Base-by-base conservation (phyloP, 148 eudicot species). In the Vaccinium macrocarpon region DNA sequence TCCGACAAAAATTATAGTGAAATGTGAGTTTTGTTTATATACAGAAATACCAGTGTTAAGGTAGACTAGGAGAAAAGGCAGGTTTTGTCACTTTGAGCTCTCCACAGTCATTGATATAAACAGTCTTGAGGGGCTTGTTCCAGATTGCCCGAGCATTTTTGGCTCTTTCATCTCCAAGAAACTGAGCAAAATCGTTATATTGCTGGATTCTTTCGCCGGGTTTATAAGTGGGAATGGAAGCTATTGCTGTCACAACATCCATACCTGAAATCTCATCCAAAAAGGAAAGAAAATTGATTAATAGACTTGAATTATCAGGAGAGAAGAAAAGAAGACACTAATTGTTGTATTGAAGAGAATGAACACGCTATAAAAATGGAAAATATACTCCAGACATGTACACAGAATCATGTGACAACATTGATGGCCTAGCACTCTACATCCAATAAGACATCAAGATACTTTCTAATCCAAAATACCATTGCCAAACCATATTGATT, bases 131-230 rank as follows among this genome's bases (percentile, higher is more conserved):
- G 16, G 99, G 99, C 71, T 86, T 91, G 79, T 97, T 88, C 99
- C 99, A 97, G 53, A 94, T 88, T 29, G 90, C 88, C 52, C 98
- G 91, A 18, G 98, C 98, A 78, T 51, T 92, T 86, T 91, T 92
- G 23, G 99, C 99, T 89, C 99, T 89, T 81, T 87, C 99, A 10
- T 97, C 99, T 76, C 99, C 99, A 35, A 97, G 29, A 81, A 95
- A 91, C 89, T 93, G 91, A 1, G 99, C 99, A 23, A 97, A 91
- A 80, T 93, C 94, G 72, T 97, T 97, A 79, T 95, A 90, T 61
- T 92, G 98, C 42, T 90, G 89, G 80, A 97, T 91, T 52, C 90
- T 90, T 84, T 97, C 95, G 0, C 78, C 93, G 53, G 99, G 98
- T 84, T 88, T 89, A 88, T 91, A 95, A 0, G 98, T 97, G 23